Evolutionary conservation across 78 protist genomes (phyloP).

Genomic region (Isochrysis galbana): DNA sequence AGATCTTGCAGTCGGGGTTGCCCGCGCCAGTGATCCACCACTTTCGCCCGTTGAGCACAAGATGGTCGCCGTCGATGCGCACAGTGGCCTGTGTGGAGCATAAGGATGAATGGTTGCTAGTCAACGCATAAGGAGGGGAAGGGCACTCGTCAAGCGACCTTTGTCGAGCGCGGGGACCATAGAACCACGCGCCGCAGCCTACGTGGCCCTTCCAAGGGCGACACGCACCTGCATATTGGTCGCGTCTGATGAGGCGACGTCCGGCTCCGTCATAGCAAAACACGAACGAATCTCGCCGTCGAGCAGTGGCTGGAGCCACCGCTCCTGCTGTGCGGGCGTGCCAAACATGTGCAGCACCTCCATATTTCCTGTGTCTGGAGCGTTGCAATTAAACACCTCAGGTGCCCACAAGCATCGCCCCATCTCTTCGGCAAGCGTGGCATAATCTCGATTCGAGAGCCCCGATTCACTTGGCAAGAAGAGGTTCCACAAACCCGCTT

Average conservation of each 20-base stretch:
- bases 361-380: slow-evolving; percentile 92
- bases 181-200: neutral
- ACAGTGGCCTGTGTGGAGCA: too few species aligned
- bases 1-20: slow-evolving; percentile 60
- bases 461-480: slow-evolving; percentile 50
- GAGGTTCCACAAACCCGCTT: slow-evolving; percentile 61
- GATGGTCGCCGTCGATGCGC: slow-evolving; percentile 53
- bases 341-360: slow-evolving; percentile 69
- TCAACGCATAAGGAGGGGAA: too few species aligned
- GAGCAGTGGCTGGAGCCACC: neutral
- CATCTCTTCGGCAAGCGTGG: slow-evolving; percentile 61
- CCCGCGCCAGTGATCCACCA: slow-evolving; percentile 72
- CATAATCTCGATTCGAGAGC: slow-evolving; percentile 68
- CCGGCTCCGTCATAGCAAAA: slow-evolving; percentile 74
- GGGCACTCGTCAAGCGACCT: too few species aligned
- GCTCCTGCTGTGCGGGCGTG: slow-evolving; percentile 56
- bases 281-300: slow-evolving; percentile 59
- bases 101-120: too few species aligned
- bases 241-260: slow-evolving; percentile 14
- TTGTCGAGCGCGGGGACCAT: too few species aligned
- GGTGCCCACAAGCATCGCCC: slow-evolving; percentile 23
- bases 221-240: neutral
- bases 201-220: neutral
- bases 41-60: slow-evolving; percentile 78
- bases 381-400: slow-evolving; percentile 58